Evolutionary conservation across 208 protist species (phyloP), one percentile per base, ranked within the genome.

Genomic region (Leishmania tarentolae): DNA sequence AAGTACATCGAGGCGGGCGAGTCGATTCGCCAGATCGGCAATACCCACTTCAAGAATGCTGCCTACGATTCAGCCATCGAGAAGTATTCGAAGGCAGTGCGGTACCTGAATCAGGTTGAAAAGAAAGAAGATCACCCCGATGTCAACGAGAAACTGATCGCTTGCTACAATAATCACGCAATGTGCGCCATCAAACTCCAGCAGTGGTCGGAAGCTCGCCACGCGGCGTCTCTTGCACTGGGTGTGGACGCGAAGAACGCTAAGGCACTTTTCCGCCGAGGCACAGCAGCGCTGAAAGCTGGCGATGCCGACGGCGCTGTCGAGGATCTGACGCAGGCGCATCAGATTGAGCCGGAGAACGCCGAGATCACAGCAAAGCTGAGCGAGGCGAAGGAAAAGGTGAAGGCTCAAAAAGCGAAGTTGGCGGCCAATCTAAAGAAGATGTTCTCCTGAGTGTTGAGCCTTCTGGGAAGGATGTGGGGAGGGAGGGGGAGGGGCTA

Each of bases 181-280:
- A 91, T 91, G 81, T 97, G 93, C 56, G 88, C 89, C 61, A 74
- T 96, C 47, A 95, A 95, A 83, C 86, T 96, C 28, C 75, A 74
- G 17, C 35, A 87, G 75, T 97, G 89, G 89, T 76, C 78, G 2
- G 88, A 87, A 2, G 95, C 94, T 0, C 83, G 88, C 24, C 76
- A 73, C 59, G 85, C 93, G 3, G 92, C 95, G 24, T 80, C 87
- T 46, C 73, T 83, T 28, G 95, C 86, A 75, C 86, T 98, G 71
- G 56, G 86, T n/a, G 50, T 97, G 31, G 94, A 97, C 63, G 50
- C 81, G 1, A 88, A 86, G 47, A 98, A 98, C 86, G 74, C 91
- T 63, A 98, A 98, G 88, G 94, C 94, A 9, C 81, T 97, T 35
- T 98, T 97, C 77, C 94, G 95, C 42, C 95, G 92, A 59, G 93